Evolutionary conservation across 2,329 filamentous ascomycete genomes (phyloP).

Genomic region (Penicillium glabrum): DNA sequence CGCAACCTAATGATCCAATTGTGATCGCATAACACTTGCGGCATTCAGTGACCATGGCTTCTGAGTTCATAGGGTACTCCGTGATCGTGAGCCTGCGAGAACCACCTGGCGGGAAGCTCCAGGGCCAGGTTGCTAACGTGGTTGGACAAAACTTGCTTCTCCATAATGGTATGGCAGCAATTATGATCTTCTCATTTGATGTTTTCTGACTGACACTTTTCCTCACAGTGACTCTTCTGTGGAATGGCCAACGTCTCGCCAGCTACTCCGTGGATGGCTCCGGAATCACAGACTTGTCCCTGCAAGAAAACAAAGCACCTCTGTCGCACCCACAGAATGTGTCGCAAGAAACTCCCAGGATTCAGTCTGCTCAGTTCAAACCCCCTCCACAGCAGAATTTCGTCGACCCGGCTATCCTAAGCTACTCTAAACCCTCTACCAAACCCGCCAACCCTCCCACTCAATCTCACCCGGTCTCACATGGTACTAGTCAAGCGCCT

Average conservation of each 20-base stretch:
- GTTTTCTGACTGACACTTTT: conserved; percentile 20
- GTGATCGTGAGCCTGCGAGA: conserved; percentile 71
- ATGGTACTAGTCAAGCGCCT: conserved; percentile 25
- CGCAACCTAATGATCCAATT: conserved; percentile 2
- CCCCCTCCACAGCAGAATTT: conserved; percentile 53
- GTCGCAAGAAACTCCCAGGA: conserved; percentile 15
- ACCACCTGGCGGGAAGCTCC: conserved; percentile 63
- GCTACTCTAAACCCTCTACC: conserved; percentile 51
- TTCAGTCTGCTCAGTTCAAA: conserved; percentile 11
- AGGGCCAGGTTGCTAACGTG: conserved; percentile 70
- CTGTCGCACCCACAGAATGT: conserved; percentile 19
- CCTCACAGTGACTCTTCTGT: conserved; percentile 48
- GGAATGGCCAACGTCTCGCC: conserved; percentile 53
- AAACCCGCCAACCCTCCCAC: conserved; percentile 12
- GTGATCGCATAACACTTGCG: background rate
- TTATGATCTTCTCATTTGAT: background rate
- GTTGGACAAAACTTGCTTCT: conserved; percentile 69
- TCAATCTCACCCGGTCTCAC: conserved; percentile 12
- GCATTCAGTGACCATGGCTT: conserved; percentile 54
- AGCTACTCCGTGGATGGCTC: conserved; percentile 58
- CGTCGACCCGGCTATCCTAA: conserved; percentile 80
- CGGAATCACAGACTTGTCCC: conserved; percentile 57
- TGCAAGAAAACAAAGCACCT: conserved; percentile 20
- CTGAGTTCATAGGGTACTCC: conserved; percentile 71
- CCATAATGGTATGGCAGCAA: conserved; percentile 61